These are phyloP conservation scores for Pythium angustatum DNA, from an alignment of 352 stramenopile genomes.

Conservation along the genomic window DNA sequence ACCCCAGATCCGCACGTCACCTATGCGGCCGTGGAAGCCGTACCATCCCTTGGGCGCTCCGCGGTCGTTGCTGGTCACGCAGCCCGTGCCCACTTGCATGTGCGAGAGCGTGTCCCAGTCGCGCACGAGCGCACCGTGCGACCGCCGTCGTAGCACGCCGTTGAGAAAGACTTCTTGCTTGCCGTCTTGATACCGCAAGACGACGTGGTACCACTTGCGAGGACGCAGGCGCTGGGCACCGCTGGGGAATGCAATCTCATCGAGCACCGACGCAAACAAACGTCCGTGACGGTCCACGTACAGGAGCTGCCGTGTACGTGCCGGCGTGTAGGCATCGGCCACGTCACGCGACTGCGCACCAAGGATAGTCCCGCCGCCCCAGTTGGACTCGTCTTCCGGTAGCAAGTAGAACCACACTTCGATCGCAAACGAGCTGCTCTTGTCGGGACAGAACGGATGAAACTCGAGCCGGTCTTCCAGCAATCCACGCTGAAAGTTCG, in stretches of 20 bases:
- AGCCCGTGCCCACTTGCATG: slow-evolving; percentile 46
- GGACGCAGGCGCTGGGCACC: background rate
- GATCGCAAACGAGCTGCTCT: slow-evolving; percentile 25
- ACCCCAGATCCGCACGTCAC: slow-evolving; percentile 35
- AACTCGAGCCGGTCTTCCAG: slow-evolving; percentile 25
- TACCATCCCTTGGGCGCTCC: slow-evolving; percentile 46
- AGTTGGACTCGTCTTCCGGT: slow-evolving; percentile 17
- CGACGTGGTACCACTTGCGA: slow-evolving; percentile 24
- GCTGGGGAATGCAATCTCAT: slow-evolving; percentile 15
- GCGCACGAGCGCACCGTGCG: slow-evolving; percentile 28
- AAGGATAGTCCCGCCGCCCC: slow-evolving; percentile 19
- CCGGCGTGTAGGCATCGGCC: slow-evolving; percentile 5
- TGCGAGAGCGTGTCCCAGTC: slow-evolving; percentile 42
- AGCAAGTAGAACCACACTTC: slow-evolving; percentile 25
- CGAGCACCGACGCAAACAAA: slow-evolving; percentile 21
- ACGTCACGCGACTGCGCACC: slow-evolving; percentile 20
- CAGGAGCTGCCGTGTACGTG: slow-evolving; percentile 15
- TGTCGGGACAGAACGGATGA: slow-evolving; percentile 25
- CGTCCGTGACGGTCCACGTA: slow-evolving; percentile 19
- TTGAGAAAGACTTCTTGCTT: slow-evolving; percentile 25
- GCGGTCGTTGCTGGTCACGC: slow-evolving; percentile 30
- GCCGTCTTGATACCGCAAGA: slow-evolving; percentile 25
- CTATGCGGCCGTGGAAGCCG: slow-evolving; percentile 43
- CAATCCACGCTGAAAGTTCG: slow-evolving; percentile 23
- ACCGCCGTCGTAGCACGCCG: slow-evolving; percentile 13